These are phyloP conservation scores for Aleurites moluccanus DNA, from an alignment of 441 rosid species.

Conservation along the genomic window DNA sequence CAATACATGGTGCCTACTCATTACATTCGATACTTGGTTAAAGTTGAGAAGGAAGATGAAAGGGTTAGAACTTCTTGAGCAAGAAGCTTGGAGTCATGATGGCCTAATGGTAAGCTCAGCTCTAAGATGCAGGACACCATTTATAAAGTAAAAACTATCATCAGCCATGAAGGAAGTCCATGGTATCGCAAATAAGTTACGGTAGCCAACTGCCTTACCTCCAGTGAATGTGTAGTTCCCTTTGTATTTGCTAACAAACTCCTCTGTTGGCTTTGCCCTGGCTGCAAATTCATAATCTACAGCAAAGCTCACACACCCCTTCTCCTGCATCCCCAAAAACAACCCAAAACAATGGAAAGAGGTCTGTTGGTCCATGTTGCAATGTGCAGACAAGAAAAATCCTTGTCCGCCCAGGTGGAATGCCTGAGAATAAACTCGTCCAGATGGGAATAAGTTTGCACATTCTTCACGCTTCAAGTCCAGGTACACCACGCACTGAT, in stretches of 20 bases:
- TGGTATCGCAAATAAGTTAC: constrained; percentile 54
- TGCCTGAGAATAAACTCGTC: constrained; percentile 57
- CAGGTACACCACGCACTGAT: constrained; percentile 70
- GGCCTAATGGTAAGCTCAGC: constrained; percentile 66
- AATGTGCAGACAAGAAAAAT: constrained; percentile 61
- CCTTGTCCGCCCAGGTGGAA: constrained; percentile 75
- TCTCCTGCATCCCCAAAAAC: constrained; percentile 63
- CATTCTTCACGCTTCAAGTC: constrained; percentile 75
- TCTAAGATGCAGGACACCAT: constrained; percentile 69
- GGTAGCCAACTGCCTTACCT: constrained; percentile 58
- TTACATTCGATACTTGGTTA: constrained; percentile 21
- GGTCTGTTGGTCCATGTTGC: constrained; percentile 68
- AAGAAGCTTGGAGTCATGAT: constrained; percentile 22
- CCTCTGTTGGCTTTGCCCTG: constrained; percentile 60
- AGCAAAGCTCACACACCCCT: constrained; percentile 52
- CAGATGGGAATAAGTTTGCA: constrained; percentile 48
- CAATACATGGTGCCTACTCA: constrained; percentile 18
- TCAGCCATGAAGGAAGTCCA: constrained; percentile 62
- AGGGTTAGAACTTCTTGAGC: constrained; percentile 27
- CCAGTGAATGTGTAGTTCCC: constrained; percentile 56
- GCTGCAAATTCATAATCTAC: constrained; percentile 76
- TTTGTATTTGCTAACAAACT: constrained; percentile 50
- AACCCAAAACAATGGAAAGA: constrained; percentile 65
- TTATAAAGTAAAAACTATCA: constrained; percentile 64
- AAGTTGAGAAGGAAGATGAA: not conserved